phyloP scores from a whole-genome alignment of 2,329 filamentous ascomycete genomes.

The Aspergillus piperis region DNA sequence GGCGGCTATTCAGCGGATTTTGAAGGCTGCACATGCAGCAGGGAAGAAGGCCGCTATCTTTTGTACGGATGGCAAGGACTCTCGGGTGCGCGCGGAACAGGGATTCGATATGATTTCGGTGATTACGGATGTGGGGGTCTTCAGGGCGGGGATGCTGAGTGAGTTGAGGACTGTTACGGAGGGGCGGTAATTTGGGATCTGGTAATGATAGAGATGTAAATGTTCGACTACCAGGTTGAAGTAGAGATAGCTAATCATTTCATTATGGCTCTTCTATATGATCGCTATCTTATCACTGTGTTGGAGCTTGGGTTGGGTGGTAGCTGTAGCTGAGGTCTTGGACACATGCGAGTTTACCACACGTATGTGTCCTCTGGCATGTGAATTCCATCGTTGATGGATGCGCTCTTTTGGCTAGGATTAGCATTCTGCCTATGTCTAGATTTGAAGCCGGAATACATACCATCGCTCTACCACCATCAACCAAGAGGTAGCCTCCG shows the following conservation, averaged over 20 bases:
- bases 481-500: not conserved
- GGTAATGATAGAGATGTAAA: too few species aligned
- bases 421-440: not conserved
- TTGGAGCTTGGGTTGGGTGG: not conserved
- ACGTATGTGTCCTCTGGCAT: not conserved
- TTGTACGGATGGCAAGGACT: slow-evolving; percentile 30
- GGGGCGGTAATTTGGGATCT: not conserved
- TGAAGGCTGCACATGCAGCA: slow-evolving; percentile 35
- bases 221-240: not conserved
- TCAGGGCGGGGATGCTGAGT: slow-evolving; percentile 36
- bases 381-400: not conserved
- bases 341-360: too few species aligned
- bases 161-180: slow-evolving; percentile 37
- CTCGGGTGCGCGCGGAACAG: slow-evolving; percentile 19
- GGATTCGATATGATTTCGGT: slow-evolving; percentile 47
- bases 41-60: slow-evolving; percentile 47
- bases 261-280: not conserved
- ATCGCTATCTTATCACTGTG: not conserved
- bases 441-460: not conserved
- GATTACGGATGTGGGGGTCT: slow-evolving; percentile 39
- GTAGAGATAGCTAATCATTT: too few species aligned
- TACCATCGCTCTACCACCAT: not conserved
- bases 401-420: not conserved
- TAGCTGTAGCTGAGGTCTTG: too few species aligned
- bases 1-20: slow-evolving; percentile 40